Evolutionary conservation across 345 rosid species (phyloP), one percentile per base, ranked within the genome.

Genomic region (Psidium guajava): DNA sequence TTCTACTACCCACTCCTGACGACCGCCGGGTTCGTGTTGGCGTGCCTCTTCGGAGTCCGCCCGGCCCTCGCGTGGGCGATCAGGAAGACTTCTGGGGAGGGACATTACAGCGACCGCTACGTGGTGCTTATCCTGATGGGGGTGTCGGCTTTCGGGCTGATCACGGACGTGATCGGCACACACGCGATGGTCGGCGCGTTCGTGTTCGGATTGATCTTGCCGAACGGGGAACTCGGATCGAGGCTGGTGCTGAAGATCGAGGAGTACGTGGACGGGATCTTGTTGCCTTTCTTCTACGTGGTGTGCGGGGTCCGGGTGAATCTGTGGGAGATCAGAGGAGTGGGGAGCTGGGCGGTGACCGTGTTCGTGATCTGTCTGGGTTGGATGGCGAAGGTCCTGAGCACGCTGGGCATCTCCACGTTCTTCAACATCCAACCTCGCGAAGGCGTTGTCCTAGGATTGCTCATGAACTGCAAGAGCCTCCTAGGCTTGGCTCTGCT

Each of bases 391-490:
- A 92, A 91, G 87, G 58, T 92, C 53, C 13, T 87, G 12, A 81
- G 91, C 27, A 88, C 91, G 40, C 57, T 90, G 20, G 40, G 88
- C 9, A 85, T 91, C 54, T 87, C 92, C 52, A 18, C 50, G 25
- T 25, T 81, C 82, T 61, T 75, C 21, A 80, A 74, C 18, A 85
- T 89, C 84, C 54, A 90, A 18, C 27, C 58, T 27, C 89, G 87
- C 5, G 94, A 92, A 44, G 87, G 89, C 15, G 47, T 87, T 54
- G 86, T 89, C 53, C 94, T 93, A 20, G 94, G 93, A 40, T 59
- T 91, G 18, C 91, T 92, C 54, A 89, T 89, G 93, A 93, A 93
- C 88, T 86, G 92, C 69, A 93, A 92, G 84, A 94, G 94, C 3
- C 88, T 91, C 50, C 57, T 91, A 59, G 90, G 88, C 9, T 13